These are phyloP conservation scores for Monilinia laxa DNA, from an alignment of 2,329 filamentous ascomycete species.

Conservation along the genomic window DNA sequence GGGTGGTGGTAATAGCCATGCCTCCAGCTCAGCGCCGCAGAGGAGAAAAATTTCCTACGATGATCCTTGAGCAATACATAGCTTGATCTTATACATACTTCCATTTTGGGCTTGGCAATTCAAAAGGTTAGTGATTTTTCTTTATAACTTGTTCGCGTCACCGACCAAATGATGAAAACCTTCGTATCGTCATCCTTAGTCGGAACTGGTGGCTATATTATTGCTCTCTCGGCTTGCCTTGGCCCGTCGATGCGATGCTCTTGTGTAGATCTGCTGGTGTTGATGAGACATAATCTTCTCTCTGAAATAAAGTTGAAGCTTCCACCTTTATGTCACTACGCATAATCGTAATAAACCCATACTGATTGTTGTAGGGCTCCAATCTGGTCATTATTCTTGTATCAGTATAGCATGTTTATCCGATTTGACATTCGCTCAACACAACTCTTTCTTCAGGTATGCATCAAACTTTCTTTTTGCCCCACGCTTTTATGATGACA, in stretches of 20 bases:
- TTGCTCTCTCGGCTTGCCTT: conserved; percentile 39
- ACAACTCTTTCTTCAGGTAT: neutral
- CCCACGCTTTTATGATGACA: conserved; percentile 79
- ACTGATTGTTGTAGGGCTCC: conserved; percentile 7
- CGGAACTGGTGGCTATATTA: conserved; percentile 55
- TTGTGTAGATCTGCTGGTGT: conserved; percentile 40
- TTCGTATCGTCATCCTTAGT: conserved; percentile 97
- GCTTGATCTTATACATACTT: neutral
- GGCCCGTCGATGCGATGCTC: conserved; percentile 29
- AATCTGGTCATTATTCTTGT: neutral
- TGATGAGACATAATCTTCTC: conserved; percentile 56
- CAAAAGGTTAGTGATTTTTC: conserved; percentile 22
- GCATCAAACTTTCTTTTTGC: neutral
- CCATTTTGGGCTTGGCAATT: neutral
- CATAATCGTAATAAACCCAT: neutral
- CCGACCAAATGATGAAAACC: conserved; percentile 72
- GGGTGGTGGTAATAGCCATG: conserved; percentile 32
- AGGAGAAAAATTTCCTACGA: conserved; percentile 49
- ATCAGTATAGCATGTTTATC: neutral
- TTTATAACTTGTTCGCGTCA: conserved; percentile 12
- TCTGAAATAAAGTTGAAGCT: conserved; percentile 43
- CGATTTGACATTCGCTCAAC: neutral
- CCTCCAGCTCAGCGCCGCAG: conserved; percentile 41
- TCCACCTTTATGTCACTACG: neutral
- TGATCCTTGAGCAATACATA: conserved; percentile 43